phyloP scores from a whole-genome alignment of 129 eudicot species.

The Flaveria brownii region DNA sequence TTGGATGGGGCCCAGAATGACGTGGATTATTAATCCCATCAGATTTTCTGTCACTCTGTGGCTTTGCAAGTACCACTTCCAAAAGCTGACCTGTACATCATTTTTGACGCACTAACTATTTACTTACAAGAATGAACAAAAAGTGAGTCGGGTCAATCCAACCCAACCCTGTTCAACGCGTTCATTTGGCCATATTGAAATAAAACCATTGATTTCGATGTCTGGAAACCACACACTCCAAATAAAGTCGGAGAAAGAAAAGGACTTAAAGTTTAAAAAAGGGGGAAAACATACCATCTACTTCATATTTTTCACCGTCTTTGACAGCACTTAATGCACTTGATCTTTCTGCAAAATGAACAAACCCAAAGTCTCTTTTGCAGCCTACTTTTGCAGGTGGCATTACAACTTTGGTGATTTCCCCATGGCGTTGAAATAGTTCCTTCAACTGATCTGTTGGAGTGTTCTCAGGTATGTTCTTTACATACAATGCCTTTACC shows the following conservation, averaged over 20 bases:
- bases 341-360: constrained; percentile 95
- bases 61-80: constrained; percentile 96
- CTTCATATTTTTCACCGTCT: constrained; percentile 81
- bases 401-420: constrained; percentile 89
- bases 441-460: constrained; percentile 80
- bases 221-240: background rate
- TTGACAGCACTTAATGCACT: constrained; percentile 89
- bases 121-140: background rate
- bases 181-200: background rate
- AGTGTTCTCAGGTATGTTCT: constrained; percentile 94
- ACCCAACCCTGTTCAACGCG: background rate
- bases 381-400: constrained; percentile 95
- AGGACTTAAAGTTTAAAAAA: background rate
- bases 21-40: constrained; percentile 54
- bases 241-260: background rate
- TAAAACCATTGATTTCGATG: background rate
- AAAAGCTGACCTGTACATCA: constrained; percentile 70
- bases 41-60: constrained; percentile 76
- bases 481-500: constrained; percentile 97
- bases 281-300: constrained; percentile 54
- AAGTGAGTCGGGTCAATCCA: background rate
- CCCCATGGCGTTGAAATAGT: constrained; percentile 89
- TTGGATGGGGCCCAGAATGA: constrained; percentile 58
- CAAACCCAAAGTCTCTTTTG: constrained; percentile 90
- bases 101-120: background rate